Base-by-base conservation (phyloP, 768 basidiomycete genomes). In the Flagelloscypha sp. region DNA sequence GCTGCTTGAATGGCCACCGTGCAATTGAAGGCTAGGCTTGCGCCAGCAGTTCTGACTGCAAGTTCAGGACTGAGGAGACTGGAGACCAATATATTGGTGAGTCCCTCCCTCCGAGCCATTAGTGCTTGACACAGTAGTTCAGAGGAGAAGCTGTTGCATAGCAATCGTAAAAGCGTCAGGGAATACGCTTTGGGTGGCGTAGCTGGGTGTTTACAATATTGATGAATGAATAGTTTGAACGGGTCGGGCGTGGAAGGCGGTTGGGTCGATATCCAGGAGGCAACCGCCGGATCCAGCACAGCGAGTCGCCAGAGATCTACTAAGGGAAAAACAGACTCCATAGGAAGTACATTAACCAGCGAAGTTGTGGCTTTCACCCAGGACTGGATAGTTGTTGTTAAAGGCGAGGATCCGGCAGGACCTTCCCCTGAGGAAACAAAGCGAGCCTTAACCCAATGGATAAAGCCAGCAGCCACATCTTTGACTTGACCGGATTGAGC, bases 301-400 rank as follows among this genome's bases (percentile, higher is more conserved):
- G 79, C 81, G 7, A 92, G 65, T 1, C 88, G 68, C 81, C 87
- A 85, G 44, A 92, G 64, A 49, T 94, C 90, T 8, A 79, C 70
- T 4, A 92, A 52, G 1, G 90, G 89, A 62, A 93, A 94, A 20
- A 88, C 63, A 24, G 73, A 61, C 7, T 67, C 63, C 0, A 64
- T 36, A 0, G 72, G 65, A 1, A 92, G 70, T 3, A 58, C 59
- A 7, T 53, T 38, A 0, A 53, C 50, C 2, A 88, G 55, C 1
- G 55, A 48, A 5, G 44, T 48, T 3, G 76, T 76, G 3, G 63
- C 60, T 9, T 63, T 57, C 1, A 66, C 52, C 76, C 76, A 84
- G 3, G 57, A 48, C 7, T 52, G 44, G 10, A 62, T 53, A 2
- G 63, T 63, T 3, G 64, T 54, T 1, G 50, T 21, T 23, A 52